Conservation (phyloP, 2,329 filamentous ascomycete genomes). For the Pseudocercospora vitis region DNA sequence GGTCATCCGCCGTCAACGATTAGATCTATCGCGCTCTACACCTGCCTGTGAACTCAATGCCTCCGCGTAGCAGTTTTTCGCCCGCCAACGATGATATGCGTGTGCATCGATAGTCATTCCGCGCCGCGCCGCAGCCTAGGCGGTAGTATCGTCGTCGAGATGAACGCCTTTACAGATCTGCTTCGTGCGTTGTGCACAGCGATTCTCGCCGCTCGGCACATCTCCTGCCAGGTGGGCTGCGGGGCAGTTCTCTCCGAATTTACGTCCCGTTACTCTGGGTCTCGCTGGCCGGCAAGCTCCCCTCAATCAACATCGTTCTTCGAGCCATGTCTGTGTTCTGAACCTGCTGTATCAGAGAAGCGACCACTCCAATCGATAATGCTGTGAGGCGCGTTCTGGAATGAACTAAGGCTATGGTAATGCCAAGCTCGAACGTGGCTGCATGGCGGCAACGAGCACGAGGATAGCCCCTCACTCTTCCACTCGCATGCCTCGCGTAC, state of each 20-base stretch:
- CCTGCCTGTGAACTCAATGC: background rate
- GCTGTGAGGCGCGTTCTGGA: no score
- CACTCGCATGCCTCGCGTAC: background rate
- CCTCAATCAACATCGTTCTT: background rate
- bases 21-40: background rate
- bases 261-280: no score
- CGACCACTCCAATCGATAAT: no score
- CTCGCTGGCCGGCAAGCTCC: background rate
- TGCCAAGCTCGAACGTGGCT: background rate
- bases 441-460: background rate
- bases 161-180: background rate
- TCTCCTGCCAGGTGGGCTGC: background rate
- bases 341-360: no score
- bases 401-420: no score
- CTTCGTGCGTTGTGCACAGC: background rate
- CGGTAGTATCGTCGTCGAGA: no score
- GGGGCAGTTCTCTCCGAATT: background rate
- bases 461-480: background rate
- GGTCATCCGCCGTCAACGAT: constrained; percentile 2
- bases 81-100: no score
- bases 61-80: background rate
- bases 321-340: background rate
- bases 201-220: background rate
- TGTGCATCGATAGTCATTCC: no score
- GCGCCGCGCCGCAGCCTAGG: no score